Percentiles rank a stretch among this genome's conserved stretches.
Evolutionary conservation across 768 basidiomycete genomes (phyloP).

Genomic region (Xerocomellus dryophilus): DNA sequence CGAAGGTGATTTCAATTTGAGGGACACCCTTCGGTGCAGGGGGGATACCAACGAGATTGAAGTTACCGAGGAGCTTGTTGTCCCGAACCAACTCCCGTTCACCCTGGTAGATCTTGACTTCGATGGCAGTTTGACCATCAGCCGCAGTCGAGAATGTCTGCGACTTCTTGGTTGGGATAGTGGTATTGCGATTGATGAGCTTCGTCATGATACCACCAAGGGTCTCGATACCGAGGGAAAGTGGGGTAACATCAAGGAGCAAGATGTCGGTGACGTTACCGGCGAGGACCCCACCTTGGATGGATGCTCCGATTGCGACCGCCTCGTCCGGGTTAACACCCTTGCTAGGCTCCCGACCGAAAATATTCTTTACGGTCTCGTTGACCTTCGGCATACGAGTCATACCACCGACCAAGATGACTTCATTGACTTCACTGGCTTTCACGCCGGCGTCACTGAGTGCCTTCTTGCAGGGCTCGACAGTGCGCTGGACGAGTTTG

Average conservation of each 20-base stretch:
- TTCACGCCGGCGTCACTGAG: conserved; percentile 92
- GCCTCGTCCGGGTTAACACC: conserved; percentile 99
- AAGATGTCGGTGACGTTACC: conserved; percentile 96
- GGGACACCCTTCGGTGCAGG: conserved; percentile 74
- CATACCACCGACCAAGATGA: conserved; percentile 99
- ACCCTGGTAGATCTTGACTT: conserved; percentile 99
- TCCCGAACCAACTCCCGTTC: conserved; percentile 98
- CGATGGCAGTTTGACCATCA: conserved; percentile 98
- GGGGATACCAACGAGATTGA: conserved; percentile 98
- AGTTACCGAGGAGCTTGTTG: conserved; percentile 98
- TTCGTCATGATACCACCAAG: conserved; percentile 99
- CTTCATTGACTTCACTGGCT: conserved; percentile 89
- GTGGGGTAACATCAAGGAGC: conserved; percentile 91
- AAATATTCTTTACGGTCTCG: conserved; percentile 83
- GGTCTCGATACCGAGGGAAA: conserved; percentile 94
- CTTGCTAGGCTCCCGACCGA: conserved; percentile 96
- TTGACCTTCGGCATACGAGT: conserved; percentile 94
- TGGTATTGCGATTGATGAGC: conserved; percentile 96
- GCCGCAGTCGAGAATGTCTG: conserved; percentile 99
- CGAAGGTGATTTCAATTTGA: conserved; percentile 85
- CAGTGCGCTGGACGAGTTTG: conserved; percentile 79
- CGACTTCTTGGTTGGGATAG: conserved; percentile 99
- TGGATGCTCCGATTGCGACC: conserved; percentile 96
- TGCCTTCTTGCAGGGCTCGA: conserved; percentile 98
- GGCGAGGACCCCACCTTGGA: conserved; percentile 96